These are phyloP conservation scores for Apium graveolens DNA, from an alignment of 129 eudicot genomes.

Conservation along the genomic window DNA sequence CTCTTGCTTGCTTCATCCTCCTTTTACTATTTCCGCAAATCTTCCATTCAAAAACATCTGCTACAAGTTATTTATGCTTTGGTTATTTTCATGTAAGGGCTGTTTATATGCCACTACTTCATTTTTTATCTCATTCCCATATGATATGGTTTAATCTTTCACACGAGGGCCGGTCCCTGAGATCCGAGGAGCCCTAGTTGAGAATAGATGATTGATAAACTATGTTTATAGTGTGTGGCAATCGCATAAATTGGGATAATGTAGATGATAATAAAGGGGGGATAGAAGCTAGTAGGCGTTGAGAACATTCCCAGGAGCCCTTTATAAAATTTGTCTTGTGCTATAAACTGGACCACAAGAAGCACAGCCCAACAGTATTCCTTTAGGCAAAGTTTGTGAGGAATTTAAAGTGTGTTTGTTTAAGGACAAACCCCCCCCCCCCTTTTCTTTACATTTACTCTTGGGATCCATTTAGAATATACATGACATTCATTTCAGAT, in stretches of 20 bases:
- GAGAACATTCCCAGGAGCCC: not conserved
- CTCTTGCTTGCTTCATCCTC: not conserved
- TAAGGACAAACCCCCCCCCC: conserved; percentile 3
- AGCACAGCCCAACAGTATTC: not conserved
- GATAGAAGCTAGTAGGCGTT: not conserved
- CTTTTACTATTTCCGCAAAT: conserved; percentile 1
- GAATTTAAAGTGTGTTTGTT: conserved; percentile 1
- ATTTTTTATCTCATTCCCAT: not conserved
- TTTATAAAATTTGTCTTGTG: not conserved
- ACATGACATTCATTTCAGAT: not conserved
- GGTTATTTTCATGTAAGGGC: not conserved
- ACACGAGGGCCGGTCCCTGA: too few relatives aligned
- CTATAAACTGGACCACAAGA: not conserved
- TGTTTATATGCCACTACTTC: not conserved
- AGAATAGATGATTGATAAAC: too few relatives aligned
- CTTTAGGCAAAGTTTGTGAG: not conserved
- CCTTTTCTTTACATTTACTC: conserved; percentile 5
- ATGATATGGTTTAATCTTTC: not conserved
- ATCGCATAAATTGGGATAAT: not conserved
- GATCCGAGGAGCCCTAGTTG: too few relatives aligned
- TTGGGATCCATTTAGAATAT: not conserved
- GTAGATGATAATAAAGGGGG: not conserved
- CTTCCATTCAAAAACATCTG: not conserved
- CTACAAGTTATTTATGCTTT: not conserved
- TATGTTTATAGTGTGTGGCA: not conserved